A percentile compares a stretch with the other conserved stretches of the same genome.
Conservation (phyloP, 2,329 filamentous ascomycete genomes). For the Claviceps quebecensis region DNA sequence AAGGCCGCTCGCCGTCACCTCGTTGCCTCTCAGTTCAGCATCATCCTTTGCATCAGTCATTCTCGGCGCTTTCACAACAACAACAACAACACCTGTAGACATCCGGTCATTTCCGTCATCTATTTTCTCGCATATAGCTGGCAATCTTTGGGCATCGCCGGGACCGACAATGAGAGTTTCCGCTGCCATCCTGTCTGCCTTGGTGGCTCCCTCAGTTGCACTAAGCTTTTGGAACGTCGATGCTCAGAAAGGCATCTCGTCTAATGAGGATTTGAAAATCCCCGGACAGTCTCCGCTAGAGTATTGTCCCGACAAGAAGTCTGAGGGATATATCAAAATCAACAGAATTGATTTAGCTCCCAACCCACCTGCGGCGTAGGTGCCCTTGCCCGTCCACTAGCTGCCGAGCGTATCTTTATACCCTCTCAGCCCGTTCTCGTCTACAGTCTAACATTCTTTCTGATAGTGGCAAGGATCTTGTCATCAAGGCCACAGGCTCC, state of each 20-base stretch:
- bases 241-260: constrained; percentile 22
- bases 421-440: not conserved
- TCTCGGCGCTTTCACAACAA: not conserved
- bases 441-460: constrained; percentile 11
- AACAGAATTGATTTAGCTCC: constrained; percentile 67
- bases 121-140: not conserved
- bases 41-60: constrained; percentile 3
- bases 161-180: constrained; percentile 20
- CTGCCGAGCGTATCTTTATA: not conserved
- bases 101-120: not conserved
- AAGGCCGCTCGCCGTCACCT: too few species aligned
- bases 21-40: too few species aligned
- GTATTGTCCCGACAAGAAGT: constrained; percentile 40
- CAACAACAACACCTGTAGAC: not conserved
- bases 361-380: constrained; percentile 75
- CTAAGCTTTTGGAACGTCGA: constrained; percentile 26
- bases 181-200: constrained; percentile 30
- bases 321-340: constrained; percentile 40
- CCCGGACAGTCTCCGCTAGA: constrained; percentile 75
- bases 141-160: not conserved
- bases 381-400: not conserved
- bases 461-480: constrained; percentile 58
- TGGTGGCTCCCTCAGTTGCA: constrained; percentile 30
- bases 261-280: constrained; percentile 46
- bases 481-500: constrained; percentile 66